phyloP scores from a whole-genome alignment of 352 stramenopile species.

The Elongisporangium prolatum region DNA sequence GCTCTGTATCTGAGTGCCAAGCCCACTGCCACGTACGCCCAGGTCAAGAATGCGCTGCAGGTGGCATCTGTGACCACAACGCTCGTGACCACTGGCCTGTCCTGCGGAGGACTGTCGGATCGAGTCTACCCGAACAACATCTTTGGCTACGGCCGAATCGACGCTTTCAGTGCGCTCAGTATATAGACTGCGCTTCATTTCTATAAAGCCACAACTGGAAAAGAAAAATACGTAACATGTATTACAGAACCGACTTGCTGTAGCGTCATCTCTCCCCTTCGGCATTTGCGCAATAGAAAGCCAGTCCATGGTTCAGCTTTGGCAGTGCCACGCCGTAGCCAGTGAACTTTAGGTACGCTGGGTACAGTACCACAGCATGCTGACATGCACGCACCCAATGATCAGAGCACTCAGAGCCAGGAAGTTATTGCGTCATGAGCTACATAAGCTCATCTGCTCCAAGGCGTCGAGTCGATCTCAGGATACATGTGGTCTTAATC shows the following conservation, averaged over 20 bases:
- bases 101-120: conserved; percentile 34
- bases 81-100: conserved; percentile 22
- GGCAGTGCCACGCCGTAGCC: background rate
- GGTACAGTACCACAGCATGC: too few species aligned
- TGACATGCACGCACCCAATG: background rate
- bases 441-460: too few species aligned
- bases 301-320: background rate
- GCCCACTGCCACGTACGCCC: conserved; percentile 28
- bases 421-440: too few species aligned
- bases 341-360: background rate
- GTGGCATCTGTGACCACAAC: conserved; percentile 18
- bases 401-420: too few species aligned
- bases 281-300: background rate
- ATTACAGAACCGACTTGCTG: too few species aligned
- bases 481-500: too few species aligned
- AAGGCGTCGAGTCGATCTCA: too few species aligned
- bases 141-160: conserved; percentile 44
- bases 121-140: conserved; percentile 54
- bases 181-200: conserved; percentile 1
- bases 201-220: too few species aligned
- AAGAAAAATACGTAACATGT: background rate
- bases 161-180: conserved; percentile 27
- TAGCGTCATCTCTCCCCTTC: too few species aligned
- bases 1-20: conserved; percentile 45
- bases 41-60: conserved; percentile 35